phyloP scores from a whole-genome alignment of 169 alveolate species.

The Plasmodium cynomolgi region DNA sequence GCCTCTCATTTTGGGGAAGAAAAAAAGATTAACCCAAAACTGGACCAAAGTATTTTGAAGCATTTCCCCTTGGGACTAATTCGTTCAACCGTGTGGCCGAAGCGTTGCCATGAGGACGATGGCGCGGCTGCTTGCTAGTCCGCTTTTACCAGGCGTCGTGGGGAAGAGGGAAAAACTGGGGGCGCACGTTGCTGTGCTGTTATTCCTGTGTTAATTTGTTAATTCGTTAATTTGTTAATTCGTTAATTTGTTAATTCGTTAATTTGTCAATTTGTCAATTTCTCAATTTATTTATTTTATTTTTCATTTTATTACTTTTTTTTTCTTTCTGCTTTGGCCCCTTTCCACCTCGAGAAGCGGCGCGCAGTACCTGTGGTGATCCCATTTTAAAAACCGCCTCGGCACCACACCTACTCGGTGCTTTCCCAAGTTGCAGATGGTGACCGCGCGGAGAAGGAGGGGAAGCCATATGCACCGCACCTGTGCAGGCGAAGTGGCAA shows the following conservation, averaged over 20 bases:
- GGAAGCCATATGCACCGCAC: too few relatives aligned
- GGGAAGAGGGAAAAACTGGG: neutral
- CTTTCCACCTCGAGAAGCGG: neutral
- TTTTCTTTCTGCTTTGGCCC: neutral
- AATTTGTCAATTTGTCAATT: too few relatives aligned
- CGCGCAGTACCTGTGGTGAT: neutral
- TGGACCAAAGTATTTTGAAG: neutral
- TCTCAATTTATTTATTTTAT: too few relatives aligned
- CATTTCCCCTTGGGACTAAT: neutral
- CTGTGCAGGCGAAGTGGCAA: neutral
- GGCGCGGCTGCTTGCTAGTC: neutral
- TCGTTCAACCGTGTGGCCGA: neutral
- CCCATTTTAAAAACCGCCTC: neutral
- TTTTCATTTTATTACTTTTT: too few relatives aligned
- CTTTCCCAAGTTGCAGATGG: neutral
- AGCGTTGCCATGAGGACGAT: neutral
- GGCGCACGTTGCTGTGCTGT: neutral
- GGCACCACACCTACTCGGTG: neutral
- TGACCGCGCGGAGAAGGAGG: neutral
- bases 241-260: too few relatives aligned
- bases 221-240: too few relatives aligned
- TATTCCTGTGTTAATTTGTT: neutral
- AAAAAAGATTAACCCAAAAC: neutral
- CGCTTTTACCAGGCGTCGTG: neutral
- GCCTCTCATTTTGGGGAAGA: neutral